Evolutionary conservation across 495 filamentous ascomycete genomes (phyloP), one percentile per base, ranked within the genome.

Genomic region (Daldinia caldariorum): DNA sequence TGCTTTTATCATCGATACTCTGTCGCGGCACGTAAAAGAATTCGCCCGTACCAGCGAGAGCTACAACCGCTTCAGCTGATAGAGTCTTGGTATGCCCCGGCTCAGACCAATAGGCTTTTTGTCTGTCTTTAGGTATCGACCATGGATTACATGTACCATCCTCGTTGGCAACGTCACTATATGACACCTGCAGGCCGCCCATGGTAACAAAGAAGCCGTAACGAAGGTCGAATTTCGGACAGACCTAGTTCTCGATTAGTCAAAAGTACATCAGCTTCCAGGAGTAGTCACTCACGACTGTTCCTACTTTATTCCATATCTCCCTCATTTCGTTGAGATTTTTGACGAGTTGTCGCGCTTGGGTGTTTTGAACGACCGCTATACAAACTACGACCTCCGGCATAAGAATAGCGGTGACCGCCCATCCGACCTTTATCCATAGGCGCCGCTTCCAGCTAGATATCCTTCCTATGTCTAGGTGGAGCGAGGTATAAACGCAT

Each of bases 1-100:
- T 56, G n/a, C 53, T 56, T 38, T 31, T 38, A 16, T 56, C 53
- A 14, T 37, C 53, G 32, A 56, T 56, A 12, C 16, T 22, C 32
- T 35, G 9, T 18, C n/a, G 32, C 4, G 53, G 2, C 37, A 56
- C 1, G 7, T 38, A 5, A 9, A 56, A 0, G n/a, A 38, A 56
- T 13, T 12, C 53, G 53, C n/a, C 53, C 5, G 16, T 6, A 12
- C 9, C 4, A 56, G 53, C 32, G 18, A 56, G 53, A 10, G n/a
- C 0, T 0, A 16, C 7, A 1, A 56, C 53, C 2, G 53, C 53
- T 35, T 56, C 32, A 9, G 32, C 0, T 56, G 32, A 56, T 20
- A 38, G n/a, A 20, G 29, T 31, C 20, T n/a, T 53, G 47, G 22
- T 20, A 22, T 50, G 39, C 13, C n/a, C 13, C 3, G 39, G 9